Evolutionary conservation across 2,329 filamentous ascomycete genomes (phyloP).

Genomic region (Pseudocercospora pini-densiflorae): DNA sequence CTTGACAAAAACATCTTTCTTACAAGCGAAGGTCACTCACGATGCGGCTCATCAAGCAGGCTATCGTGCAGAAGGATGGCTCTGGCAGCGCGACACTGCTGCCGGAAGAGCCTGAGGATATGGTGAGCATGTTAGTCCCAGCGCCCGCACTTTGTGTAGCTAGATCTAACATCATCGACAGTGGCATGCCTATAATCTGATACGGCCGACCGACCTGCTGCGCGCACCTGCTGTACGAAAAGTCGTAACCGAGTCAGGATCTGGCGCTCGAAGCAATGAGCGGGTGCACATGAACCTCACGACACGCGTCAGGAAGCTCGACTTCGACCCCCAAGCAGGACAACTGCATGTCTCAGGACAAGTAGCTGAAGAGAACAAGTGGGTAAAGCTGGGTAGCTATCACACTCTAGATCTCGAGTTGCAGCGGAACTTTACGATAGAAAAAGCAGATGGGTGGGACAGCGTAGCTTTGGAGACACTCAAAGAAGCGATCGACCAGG

Average conservation of each 20-base stretch:
- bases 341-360: constrained; percentile 71
- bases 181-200: constrained; percentile 79
- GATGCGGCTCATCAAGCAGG: constrained; percentile 71
- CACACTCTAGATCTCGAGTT: constrained; percentile 85
- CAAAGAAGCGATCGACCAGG: constrained; percentile 76
- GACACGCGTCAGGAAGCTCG: constrained; percentile 67
- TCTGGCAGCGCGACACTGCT: constrained; percentile 68
- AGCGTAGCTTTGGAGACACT: constrained; percentile 81
- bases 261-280: constrained; percentile 64
- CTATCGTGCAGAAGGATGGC: constrained; percentile 66
- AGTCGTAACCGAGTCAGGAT: constrained; percentile 63
- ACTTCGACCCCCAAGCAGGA: constrained; percentile 71
- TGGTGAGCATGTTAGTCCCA: constrained; percentile 54
- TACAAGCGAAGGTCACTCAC: not conserved
- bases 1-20: not conserved
- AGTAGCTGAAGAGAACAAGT: constrained; percentile 68
- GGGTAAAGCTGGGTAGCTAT: constrained; percentile 68
- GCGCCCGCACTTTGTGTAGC: not conserved
- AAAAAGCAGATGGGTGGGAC: constrained; percentile 88
- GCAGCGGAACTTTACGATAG: constrained; percentile 82
- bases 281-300: constrained; percentile 68
- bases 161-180: constrained; percentile 37
- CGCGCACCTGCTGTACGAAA: constrained; percentile 69
- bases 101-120: constrained; percentile 76
- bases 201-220: constrained; percentile 67